Percentiles rank a stretch among this genome's conserved stretches.
Conservation (phyloP, 495 filamentous ascomycete genomes). For the Hypoxylon fuscum region DNA sequence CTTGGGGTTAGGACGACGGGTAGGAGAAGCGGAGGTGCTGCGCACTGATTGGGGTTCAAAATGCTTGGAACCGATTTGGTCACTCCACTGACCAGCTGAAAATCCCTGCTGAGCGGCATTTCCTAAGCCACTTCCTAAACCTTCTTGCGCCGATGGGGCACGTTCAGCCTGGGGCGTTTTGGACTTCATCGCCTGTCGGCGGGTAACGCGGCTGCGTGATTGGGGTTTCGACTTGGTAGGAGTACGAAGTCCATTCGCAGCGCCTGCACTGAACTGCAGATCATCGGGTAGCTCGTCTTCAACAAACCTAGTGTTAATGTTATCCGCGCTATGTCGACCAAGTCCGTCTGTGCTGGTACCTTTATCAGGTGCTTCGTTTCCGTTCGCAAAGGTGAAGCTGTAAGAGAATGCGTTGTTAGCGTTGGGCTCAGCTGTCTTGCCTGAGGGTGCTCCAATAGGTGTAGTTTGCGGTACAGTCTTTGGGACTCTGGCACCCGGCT, state of each 20-base stretch:
- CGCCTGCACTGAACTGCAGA: constrained; percentile 58
- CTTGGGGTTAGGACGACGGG: constrained; percentile 44
- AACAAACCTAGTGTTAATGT: constrained; percentile 74
- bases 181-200: constrained; percentile 37
- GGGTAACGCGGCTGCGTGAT: constrained; percentile 46
- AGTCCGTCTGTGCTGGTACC: constrained; percentile 47
- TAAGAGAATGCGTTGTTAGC: constrained; percentile 45
- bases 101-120: constrained; percentile 57
- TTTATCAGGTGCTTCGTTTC: constrained; percentile 41
- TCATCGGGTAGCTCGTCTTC: constrained; percentile 45
- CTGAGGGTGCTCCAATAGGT: not conserved
- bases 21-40: constrained; percentile 50
- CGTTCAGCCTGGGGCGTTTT: constrained; percentile 7
- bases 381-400: constrained; percentile 62
- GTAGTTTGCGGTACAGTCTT: not conserved
- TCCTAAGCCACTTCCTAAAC: constrained; percentile 3
- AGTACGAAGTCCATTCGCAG: constrained; percentile 39
- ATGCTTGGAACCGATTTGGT: constrained; percentile 68
- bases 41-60: constrained; percentile 57
- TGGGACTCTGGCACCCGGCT: not conserved
- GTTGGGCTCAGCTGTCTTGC: constrained; percentile 23
- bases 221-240: constrained; percentile 47
- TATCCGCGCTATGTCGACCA: constrained; percentile 70
- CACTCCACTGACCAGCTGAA: constrained; percentile 70
- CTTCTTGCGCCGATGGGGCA: constrained; percentile 21